phyloP scores from a whole-genome alignment of 495 filamentous ascomycete genomes.

The Pseudevernia furfuracea region DNA sequence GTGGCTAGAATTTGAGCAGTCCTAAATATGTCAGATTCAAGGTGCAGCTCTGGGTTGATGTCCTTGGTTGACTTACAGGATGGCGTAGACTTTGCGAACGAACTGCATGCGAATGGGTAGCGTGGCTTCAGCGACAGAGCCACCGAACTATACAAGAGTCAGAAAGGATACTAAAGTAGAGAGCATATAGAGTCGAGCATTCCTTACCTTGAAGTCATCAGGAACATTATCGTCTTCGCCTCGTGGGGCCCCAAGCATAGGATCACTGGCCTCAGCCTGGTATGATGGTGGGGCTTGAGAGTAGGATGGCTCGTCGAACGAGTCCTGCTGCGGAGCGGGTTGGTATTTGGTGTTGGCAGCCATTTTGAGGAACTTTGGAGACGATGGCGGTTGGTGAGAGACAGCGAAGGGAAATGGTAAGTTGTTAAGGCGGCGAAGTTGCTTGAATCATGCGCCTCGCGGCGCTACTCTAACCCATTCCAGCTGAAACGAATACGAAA shows the following conservation, averaged over 20 bases:
- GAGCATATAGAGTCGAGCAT: neutral
- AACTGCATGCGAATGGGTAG: constrained; percentile 96
- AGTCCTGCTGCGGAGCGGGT: constrained; percentile 65
- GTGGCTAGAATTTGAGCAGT: constrained; percentile 86
- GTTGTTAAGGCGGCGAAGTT: constrained; percentile 14
- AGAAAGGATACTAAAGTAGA: constrained; percentile 7
- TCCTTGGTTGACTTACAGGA: constrained; percentile 48
- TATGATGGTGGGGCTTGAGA: constrained; percentile 82
- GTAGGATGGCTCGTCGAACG: constrained; percentile 58
- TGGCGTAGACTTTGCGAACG: constrained; percentile 86
- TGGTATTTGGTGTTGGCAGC: constrained; percentile 62
- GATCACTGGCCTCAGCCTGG: constrained; percentile 47
- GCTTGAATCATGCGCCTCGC: constrained; percentile 7
- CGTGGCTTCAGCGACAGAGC: constrained; percentile 83
- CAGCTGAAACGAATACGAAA: neutral
- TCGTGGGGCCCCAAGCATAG: constrained; percentile 58
- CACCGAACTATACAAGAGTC: constrained; percentile 58
- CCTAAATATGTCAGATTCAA: constrained; percentile 32
- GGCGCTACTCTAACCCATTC: neutral
- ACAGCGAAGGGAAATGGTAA: neutral
- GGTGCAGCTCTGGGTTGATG: neutral
- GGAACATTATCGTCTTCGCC: constrained; percentile 85
- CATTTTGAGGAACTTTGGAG: constrained; percentile 37
- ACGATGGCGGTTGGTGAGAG: neutral
- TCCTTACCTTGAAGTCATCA: constrained; percentile 86